Evolutionary conservation across 441 rosid species (phyloP).

Genomic region (Theobroma grandiflorum): DNA sequence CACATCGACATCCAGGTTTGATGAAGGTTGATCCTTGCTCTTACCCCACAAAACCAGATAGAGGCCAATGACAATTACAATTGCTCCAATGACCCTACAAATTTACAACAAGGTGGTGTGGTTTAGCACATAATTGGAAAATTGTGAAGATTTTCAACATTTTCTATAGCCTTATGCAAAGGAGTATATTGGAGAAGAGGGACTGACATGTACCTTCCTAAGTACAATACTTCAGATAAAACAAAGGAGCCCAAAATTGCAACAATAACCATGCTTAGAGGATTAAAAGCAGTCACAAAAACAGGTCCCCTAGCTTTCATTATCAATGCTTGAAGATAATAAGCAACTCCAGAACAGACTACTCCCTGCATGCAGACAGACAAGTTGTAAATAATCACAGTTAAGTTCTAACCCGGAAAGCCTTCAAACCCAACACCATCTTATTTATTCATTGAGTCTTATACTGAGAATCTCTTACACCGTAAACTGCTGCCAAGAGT

Average conservation of each 20-base stretch:
- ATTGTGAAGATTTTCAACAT: neutral
- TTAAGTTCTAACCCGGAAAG: neutral
- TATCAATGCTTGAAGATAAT: conserved; percentile 41
- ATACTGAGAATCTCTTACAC: conserved; percentile 34
- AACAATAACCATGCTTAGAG: conserved; percentile 45
- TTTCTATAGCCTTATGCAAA: neutral
- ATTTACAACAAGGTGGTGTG: neutral
- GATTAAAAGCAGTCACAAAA: conserved; percentile 52
- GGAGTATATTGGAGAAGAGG: no score
- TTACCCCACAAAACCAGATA: conserved; percentile 55
- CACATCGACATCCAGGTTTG: neutral
- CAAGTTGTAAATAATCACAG: neutral
- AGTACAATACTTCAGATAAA: conserved; percentile 38
- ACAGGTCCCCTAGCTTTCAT: conserved; percentile 53
- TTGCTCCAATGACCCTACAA: conserved; percentile 46
- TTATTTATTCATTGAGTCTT: neutral
- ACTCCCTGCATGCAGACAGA: conserved; percentile 44
- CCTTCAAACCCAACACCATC: neutral
- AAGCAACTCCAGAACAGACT: conserved; percentile 45
- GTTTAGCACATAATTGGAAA: neutral
- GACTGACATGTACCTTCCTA: conserved; percentile 44
- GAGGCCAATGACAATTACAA: conserved; percentile 45
- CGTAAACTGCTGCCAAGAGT: conserved; percentile 41
- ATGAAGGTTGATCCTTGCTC: conserved; percentile 42
- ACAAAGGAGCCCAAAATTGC: conserved; percentile 46